Evolutionary conservation across 1,139 yeast species (phyloP).

Genomic region (Kazachstania sp.): DNA sequence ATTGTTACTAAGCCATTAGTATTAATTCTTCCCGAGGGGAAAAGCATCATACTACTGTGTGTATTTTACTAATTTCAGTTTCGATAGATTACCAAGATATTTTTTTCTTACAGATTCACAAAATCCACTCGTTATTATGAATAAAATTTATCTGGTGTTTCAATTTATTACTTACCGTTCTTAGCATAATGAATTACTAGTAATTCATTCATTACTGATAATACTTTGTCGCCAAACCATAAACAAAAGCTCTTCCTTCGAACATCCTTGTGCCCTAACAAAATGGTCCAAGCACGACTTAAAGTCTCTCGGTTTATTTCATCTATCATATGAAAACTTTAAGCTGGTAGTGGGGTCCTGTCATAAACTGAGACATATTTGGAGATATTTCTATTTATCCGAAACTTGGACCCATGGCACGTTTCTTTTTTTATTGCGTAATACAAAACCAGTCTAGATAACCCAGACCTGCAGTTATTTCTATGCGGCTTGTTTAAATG

Average conservation of each 20-base stretch:
- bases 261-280: not conserved
- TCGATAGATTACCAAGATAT: too few relatives aligned
- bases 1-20: too few relatives aligned
- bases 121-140: too few relatives aligned
- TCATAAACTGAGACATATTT: not conserved
- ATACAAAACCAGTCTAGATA: too few relatives aligned
- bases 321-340: not conserved
- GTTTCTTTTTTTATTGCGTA: not conserved
- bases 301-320: not conserved
- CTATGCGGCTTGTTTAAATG: not conserved
- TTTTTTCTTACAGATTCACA: too few relatives aligned
- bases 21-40: too few relatives aligned
- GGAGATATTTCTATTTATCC: not conserved
- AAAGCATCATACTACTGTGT: too few relatives aligned
- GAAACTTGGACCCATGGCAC: not conserved
- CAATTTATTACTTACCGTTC: too few relatives aligned
- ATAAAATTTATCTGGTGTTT: too few relatives aligned
- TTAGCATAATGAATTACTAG: too few relatives aligned
- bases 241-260: not conserved
- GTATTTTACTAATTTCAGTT: too few relatives aligned
- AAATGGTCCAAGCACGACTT: not conserved
- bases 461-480: not conserved
- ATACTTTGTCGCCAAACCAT: not conserved
- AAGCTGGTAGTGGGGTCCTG: not conserved
- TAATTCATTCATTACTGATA: too few relatives aligned